Base-by-base conservation (phyloP, 352 stramenopile species). In the Globisporangium emineosum region DNA sequence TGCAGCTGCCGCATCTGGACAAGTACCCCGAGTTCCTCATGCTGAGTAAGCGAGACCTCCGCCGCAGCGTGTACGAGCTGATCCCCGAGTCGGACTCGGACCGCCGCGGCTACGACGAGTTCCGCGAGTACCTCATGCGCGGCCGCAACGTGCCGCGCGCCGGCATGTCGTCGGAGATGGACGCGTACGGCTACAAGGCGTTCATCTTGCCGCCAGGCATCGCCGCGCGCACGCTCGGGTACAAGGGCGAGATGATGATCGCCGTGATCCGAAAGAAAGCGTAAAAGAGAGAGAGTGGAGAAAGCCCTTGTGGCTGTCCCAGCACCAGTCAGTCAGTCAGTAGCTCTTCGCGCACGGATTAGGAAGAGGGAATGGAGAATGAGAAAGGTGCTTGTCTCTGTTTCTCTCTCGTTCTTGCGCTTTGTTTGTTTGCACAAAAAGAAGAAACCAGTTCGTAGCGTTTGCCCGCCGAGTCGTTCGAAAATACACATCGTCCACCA, bases 131-230 rank as follows among this genome's bases (percentile, higher is more conserved):
- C 62, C 68, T 92, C 17, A 61, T 90, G 30, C 75, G 73, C 42
- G 81, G 85, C 47, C 76, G 80, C 27, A 70, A 72, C 33, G 76
- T 71, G 15, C 66, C 76, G 2, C 79, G 82, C 27, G 85, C 83
- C 3, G 85, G 85, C 8, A 68, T 76, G 17, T 76, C 83, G 9
- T 60, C 72, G 30, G 77, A 90, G 65, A 82, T 91, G 67, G 83
- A 94, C 23, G 61, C 73, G 2, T 72, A 78, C 27, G 78, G 83
- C 5, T 91, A 80, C 67, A 92, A 92, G 58, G 68, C 91, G 50
- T 92, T 94, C 69, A 78, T 94, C 54, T 55, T 94, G 40, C 85
- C 85, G 45, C 83, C 85, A 0, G 83, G 85, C 19, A 63, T 77
- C 43, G 83, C 79, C 42, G 71, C 83, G 13, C 78, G 85, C n/a